Evolutionary conservation across 352 stramenopile species (phyloP).

Genomic region (Globisporangium alternatum): DNA sequence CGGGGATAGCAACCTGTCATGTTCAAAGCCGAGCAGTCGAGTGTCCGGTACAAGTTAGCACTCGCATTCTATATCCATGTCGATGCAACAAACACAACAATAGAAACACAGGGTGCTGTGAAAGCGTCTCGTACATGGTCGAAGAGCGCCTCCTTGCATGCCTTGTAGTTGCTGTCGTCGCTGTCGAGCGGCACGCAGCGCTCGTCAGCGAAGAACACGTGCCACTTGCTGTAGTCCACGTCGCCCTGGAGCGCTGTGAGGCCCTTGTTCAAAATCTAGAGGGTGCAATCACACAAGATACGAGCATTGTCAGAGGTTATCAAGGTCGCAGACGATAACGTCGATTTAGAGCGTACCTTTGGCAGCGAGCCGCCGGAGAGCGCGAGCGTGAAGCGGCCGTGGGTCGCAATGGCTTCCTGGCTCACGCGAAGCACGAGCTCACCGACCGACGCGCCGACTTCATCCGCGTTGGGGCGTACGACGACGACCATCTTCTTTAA

Average conservation of each 20-base stretch:
- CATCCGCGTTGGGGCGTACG: constrained; percentile 50
- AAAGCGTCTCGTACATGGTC: constrained; percentile 46
- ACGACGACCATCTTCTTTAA: constrained; percentile 42
- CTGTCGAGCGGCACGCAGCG: constrained; percentile 91
- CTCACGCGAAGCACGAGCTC: constrained; percentile 64
- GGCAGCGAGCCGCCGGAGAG: constrained; percentile 87
- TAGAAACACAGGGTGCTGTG: neutral
- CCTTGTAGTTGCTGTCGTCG: constrained; percentile 95
- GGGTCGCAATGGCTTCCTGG: constrained; percentile 51
- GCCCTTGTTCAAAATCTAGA: constrained; percentile 79
- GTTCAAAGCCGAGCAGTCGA: neutral
- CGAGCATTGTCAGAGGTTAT: neutral
- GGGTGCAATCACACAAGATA: neutral
- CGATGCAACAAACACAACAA: neutral
- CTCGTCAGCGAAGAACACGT: constrained; percentile 98
- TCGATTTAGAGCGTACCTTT: constrained; percentile 32
- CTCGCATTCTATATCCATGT: neutral
- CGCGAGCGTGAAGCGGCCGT: constrained; percentile 77
- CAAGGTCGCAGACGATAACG: neutral
- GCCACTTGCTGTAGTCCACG: constrained; percentile 95
- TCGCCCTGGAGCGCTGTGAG: constrained; percentile 69
- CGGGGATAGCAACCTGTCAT: constrained; percentile 64
- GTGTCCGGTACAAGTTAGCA: neutral
- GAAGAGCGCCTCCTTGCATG: constrained; percentile 90
- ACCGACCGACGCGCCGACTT: constrained; percentile 60